Percentiles rank a stretch among this genome's conserved stretches.
Conservation (phyloP, 176 grass and related monocot genomes). For the Paspalum notatum region DNA sequence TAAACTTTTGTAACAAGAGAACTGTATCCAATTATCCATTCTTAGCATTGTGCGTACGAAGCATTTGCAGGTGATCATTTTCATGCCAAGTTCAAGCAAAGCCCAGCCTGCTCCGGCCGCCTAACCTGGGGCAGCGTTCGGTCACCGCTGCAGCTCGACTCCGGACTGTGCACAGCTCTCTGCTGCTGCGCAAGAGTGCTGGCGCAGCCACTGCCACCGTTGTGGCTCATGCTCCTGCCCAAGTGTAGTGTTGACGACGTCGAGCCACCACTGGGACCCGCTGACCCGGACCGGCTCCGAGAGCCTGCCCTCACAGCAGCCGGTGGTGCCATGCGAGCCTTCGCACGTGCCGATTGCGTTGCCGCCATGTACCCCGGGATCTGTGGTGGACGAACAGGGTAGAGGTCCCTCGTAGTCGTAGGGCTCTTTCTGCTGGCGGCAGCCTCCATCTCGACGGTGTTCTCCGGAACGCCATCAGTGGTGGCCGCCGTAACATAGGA, state of each 20-base stretch:
- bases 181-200: not conserved
- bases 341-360: slow-evolving; percentile 76
- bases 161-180: slow-evolving; percentile 57
- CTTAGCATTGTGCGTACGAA: not conserved
- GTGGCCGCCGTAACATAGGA: slow-evolving; percentile 37
- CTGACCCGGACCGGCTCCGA: slow-evolving; percentile 18
- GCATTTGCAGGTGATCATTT: not conserved
- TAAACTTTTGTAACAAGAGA: not conserved
- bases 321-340: slow-evolving; percentile 43
- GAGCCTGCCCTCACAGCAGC: slow-evolving; percentile 21
- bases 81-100: slow-evolving; percentile 38
- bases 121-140: slow-evolving; percentile 23
- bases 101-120: slow-evolving; percentile 24
- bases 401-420: slow-evolving; percentile 13
- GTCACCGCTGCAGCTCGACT: slow-evolving; percentile 60
- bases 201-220: not conserved
- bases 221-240: slow-evolving; percentile 50
- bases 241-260: slow-evolving; percentile 57
- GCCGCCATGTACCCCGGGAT: slow-evolving; percentile 84
- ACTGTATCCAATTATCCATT: not conserved
- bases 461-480: slow-evolving; percentile 67
- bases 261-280: slow-evolving; percentile 27
- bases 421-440: slow-evolving; percentile 14
- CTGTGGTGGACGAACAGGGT: slow-evolving; percentile 16
- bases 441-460: slow-evolving; percentile 69